Percentiles rank a stretch among this genome's conserved stretches.
Conservation (phyloP, 2,329 filamentous ascomycete species). For the Neobulgaria alba region DNA sequence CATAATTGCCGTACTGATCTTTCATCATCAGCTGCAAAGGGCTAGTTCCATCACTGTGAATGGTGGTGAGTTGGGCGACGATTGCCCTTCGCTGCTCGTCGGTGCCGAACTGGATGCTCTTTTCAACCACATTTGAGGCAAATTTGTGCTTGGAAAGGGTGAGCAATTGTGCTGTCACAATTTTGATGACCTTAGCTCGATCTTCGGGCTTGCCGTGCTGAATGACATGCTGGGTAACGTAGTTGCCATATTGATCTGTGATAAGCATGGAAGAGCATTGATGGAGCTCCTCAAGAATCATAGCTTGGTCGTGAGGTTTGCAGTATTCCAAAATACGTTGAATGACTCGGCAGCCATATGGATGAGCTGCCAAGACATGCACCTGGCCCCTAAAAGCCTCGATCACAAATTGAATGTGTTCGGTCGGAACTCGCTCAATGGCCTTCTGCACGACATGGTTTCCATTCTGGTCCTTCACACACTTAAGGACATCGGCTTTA, state of each 20-base stretch:
- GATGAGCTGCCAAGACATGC: slow-evolving; percentile 63
- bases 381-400: slow-evolving; percentile 70
- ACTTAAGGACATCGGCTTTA: slow-evolving; percentile 63
- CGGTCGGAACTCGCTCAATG: slow-evolving; percentile 68
- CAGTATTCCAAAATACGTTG: slow-evolving; percentile 86
- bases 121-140: slow-evolving; percentile 95
- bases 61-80: slow-evolving; percentile 50
- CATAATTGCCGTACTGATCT: slow-evolving; percentile 92
- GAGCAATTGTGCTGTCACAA: slow-evolving; percentile 65
- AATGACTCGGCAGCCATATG: slow-evolving; percentile 86
- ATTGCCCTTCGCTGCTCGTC: slow-evolving; percentile 62
- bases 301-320: slow-evolving; percentile 58
- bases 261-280: slow-evolving; percentile 63
- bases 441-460: slow-evolving; percentile 97
- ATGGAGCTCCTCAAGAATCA: slow-evolving; percentile 73
- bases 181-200: slow-evolving; percentile 59
- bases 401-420: slow-evolving; percentile 80
- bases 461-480: slow-evolving; percentile 81
- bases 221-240: slow-evolving; percentile 90
- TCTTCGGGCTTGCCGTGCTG: slow-evolving; percentile 67
- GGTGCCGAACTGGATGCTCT: slow-evolving; percentile 69
- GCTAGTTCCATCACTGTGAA: slow-evolving; percentile 55
- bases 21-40: slow-evolving; percentile 73
- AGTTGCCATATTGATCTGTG: slow-evolving; percentile 87
- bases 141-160: slow-evolving; percentile 87